phyloP scores from a whole-genome alignment of 2,329 filamentous ascomycete species.

The Keithomyces neogunnii region DNA sequence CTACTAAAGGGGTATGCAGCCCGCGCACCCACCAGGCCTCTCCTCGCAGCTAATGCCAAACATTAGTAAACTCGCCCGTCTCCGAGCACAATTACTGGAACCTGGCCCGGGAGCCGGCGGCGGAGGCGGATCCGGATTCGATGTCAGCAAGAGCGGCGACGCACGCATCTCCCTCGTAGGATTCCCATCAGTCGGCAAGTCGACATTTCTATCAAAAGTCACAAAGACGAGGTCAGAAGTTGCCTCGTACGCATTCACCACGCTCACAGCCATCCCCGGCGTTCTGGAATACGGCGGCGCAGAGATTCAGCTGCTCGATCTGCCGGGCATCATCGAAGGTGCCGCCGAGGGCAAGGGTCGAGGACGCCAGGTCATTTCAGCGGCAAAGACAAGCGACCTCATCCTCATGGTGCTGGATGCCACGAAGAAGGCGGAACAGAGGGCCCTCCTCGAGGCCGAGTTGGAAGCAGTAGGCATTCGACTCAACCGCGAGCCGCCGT shows the following conservation, averaged over 20 bases:
- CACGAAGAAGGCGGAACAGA: constrained; percentile 91
- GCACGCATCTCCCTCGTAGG: constrained; percentile 94
- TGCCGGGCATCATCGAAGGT: constrained; percentile 97
- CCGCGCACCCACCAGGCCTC: background rate
- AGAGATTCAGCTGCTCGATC: constrained; percentile 94
- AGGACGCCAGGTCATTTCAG: constrained; percentile 92
- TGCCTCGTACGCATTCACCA: constrained; percentile 95
- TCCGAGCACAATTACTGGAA: constrained; percentile 89
- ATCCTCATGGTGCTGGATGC: constrained; percentile 96
- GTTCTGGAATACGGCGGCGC: constrained; percentile 96
- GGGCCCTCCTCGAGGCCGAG: constrained; percentile 81
- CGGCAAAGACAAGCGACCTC: constrained; percentile 95
- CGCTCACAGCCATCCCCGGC: constrained; percentile 91
- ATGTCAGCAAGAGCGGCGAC: constrained; percentile 93
- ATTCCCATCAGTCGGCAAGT: constrained; percentile 98
- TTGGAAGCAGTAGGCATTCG: constrained; percentile 92
- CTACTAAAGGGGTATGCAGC: constrained; percentile 81
- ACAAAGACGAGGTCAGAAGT: constrained; percentile 97
- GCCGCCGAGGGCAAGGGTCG: constrained; percentile 92
- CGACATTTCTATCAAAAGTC: constrained; percentile 96
- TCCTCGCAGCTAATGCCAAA: constrained; percentile 51
- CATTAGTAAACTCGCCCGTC: constrained; percentile 81
- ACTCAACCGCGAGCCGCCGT: constrained; percentile 86
- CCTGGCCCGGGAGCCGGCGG: constrained; percentile 71
- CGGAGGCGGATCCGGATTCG: constrained; percentile 76